Evolutionary conservation across 768 basidiomycete species (phyloP).

Genomic region (Psilocybe cubensis): DNA sequence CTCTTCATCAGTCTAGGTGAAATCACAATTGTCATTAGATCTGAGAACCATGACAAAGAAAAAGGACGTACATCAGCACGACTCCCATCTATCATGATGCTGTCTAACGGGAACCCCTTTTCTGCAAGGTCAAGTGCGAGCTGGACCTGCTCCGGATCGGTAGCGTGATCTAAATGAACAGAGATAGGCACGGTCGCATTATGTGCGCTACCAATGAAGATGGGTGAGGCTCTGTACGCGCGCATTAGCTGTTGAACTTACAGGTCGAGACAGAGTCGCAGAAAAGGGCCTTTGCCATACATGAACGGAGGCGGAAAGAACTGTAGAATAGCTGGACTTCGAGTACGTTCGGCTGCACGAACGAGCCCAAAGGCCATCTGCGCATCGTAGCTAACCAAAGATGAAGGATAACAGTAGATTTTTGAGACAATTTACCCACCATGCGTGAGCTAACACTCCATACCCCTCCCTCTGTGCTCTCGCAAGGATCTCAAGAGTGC

Average conservation of each 20-base stretch:
- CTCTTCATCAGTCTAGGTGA: conserved; percentile 46
- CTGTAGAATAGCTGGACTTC: conserved; percentile 48
- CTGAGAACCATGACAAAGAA: neutral
- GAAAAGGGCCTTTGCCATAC: conserved; percentile 49
- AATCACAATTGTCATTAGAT: neutral
- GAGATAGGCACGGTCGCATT: conserved; percentile 50
- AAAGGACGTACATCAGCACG: conserved; percentile 41
- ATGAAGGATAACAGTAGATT: neutral
- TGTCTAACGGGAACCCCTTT: conserved; percentile 48
- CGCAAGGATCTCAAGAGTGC: conserved; percentile 43
- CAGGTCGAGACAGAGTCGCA: conserved; percentile 47
- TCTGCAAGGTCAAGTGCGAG: conserved; percentile 47
- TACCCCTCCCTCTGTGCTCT: conserved; percentile 45
- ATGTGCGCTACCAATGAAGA: conserved; percentile 37
- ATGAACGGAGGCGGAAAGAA: conserved; percentile 49
- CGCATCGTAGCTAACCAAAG: conserved; percentile 41
- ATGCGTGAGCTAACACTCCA: conserved; percentile 46
- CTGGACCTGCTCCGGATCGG: conserved; percentile 47
- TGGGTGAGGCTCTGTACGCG: neutral
- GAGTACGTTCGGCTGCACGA: conserved; percentile 47
- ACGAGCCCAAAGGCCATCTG: conserved; percentile 49
- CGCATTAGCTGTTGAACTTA: conserved; percentile 15
- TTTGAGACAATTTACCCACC: conserved; percentile 23
- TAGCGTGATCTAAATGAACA: conserved; percentile 53
- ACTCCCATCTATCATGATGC: conserved; percentile 54